Evolutionary conservation across 805 yeast species (phyloP), one percentile per base, ranked within the genome.

Genomic region (Wickerhamiella australiensis): DNA sequence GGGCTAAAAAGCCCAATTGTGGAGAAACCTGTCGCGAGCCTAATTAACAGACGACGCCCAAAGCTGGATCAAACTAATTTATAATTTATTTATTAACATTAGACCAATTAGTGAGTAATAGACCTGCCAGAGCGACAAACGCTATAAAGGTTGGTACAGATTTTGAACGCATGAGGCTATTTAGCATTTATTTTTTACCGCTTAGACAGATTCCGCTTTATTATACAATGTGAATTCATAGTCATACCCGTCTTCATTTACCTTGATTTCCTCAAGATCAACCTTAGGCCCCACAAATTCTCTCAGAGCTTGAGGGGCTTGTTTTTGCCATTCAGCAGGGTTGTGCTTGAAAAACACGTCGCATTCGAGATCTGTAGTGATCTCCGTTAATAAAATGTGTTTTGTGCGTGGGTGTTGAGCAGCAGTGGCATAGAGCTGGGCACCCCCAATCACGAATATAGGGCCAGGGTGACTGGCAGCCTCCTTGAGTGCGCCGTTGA

Each of bases 401-500:
- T 74, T 74, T 0, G 80, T 77, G 9, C 67, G 49, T 3, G 66
- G 66, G 49, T 64, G 68, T 1, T 61, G 53, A 12, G 79, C 59
- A 12, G 79, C 71, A 36, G 77, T 70, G 47, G 76, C 73, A 66
- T 92, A 92, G 7, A 92, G 70, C 61, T 88, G 88, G 0, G 88
- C 92, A 0, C 98, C 98, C 2, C 98, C 98, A 54, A 92, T 90
- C 22, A 92, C 74, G 60, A 79, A 92, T 1, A 92, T 71, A 44
- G 76, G 75, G 46, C 78, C 82, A 18, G 3, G 58, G 54, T 45
- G 23, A 1, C 47, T 47, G 13, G 53, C 53, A 7, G 52, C 53
- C 49, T 53, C 51, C 11, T 42, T 53, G 7, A 78, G 53, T 0
- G 82, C 77, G 1, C 64, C 64, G 5, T 68, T 65, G 15, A 79